A percentile compares a stretch with the other conserved stretches of the same genome.
phyloP scores from a whole-genome alignment of 257 asterid species.

The Anisodus acutangulus region DNA sequence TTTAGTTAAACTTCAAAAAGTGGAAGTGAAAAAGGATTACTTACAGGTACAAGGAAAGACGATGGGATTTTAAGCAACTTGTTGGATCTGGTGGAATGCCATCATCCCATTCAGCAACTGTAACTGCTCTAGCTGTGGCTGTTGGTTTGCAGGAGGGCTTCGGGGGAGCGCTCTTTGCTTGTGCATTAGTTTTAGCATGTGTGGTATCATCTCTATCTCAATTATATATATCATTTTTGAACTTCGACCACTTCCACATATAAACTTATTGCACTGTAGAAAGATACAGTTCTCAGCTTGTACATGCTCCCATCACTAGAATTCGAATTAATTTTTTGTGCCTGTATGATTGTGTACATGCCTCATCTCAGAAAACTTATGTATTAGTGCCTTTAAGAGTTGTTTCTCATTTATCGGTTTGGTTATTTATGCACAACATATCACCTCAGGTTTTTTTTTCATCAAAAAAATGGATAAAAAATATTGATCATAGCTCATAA shows the following conservation, averaged over 20 bases:
- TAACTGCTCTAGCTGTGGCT: conserved; percentile 34
- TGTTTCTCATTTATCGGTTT: not conserved
- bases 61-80: conserved; percentile 34
- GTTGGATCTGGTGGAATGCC: conserved; percentile 39
- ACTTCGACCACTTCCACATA: not conserved
- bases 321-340: not conserved
- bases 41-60: conserved; percentile 35
- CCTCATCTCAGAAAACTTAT: not conserved
- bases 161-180: conserved; percentile 32
- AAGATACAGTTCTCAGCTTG: conserved; percentile 4
- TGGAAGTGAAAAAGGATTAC: not conserved
- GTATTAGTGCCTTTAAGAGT: conserved; percentile 17
- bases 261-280: not conserved
- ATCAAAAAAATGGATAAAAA: not conserved
- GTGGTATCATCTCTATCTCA: conserved; percentile 33
- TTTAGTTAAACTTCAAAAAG: not conserved
- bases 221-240: not conserved
- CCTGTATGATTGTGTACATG: not conserved
- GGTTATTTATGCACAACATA: conserved; percentile 20
- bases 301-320: conserved; percentile 16
- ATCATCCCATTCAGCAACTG: conserved; percentile 39
- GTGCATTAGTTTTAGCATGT: conserved; percentile 36
- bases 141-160: conserved; percentile 35
- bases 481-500: not conserved
- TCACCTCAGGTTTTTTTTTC: not conserved